A percentile compares a stretch with the other conserved stretches of the same genome.
These are phyloP conservation scores for Pleurotus giganteus DNA, from an alignment of 768 basidiomycete species.

Conservation along the genomic window DNA sequence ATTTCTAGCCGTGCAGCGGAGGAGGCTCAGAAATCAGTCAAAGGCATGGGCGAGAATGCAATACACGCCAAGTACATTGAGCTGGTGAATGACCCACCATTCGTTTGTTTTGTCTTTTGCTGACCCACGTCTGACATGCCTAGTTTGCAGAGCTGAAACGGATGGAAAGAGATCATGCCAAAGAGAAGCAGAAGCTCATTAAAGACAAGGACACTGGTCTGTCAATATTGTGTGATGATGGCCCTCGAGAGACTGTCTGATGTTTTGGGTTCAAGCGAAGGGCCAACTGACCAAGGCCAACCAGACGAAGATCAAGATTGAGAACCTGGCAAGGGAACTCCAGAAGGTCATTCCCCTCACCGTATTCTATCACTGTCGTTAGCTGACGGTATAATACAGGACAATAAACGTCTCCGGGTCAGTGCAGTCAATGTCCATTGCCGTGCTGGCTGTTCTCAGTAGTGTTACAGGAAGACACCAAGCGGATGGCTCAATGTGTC, in stretches of 20 bases:
- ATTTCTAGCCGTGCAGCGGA: conserved; percentile 52
- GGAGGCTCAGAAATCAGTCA: conserved; percentile 84
- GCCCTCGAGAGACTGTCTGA: conserved; percentile 9
- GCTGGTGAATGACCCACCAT: conserved; percentile 51
- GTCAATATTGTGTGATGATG: conserved; percentile 10
- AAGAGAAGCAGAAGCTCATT: conserved; percentile 86
- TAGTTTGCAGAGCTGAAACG: conserved; percentile 90
- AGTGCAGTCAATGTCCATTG: conserved; percentile 21
- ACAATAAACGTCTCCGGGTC: conserved; percentile 87
- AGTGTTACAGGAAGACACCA: conserved; percentile 73
- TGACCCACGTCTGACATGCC: conserved; percentile 10
- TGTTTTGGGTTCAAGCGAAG: conserved; percentile 52
- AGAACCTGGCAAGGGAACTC: conserved; percentile 83
- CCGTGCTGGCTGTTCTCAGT: conserved; percentile 10
- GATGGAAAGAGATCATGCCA: conserved; percentile 84
- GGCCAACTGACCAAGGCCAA: conserved; percentile 84
- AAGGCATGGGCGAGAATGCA: conserved; percentile 77
- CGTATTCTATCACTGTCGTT: neutral
- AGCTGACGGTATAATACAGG: conserved; percentile 43
- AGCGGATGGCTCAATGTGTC: conserved; percentile 74
- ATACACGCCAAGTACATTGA: conserved; percentile 88
- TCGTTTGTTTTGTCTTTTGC: conserved; percentile 12
- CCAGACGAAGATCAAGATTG: conserved; percentile 87
- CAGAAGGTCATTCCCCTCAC: conserved; percentile 65
- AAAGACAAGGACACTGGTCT: conserved; percentile 91